Evolutionary conservation across 176 grass and related monocot genomes (phyloP).

Genomic region (Pontederia paniculata): DNA sequence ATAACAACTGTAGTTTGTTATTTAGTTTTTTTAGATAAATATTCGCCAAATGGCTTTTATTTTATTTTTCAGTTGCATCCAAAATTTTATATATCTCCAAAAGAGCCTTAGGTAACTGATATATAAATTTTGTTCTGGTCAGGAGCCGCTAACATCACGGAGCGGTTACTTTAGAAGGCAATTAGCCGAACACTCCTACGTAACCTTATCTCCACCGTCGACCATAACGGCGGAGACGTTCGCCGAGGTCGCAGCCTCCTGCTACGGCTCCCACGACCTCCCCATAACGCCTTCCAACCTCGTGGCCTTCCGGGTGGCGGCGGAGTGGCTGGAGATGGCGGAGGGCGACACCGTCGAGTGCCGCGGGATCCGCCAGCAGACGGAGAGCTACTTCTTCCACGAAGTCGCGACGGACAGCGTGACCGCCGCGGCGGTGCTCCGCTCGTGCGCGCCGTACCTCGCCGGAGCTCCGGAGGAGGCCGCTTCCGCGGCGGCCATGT

Average conservation of each 20-base stretch:
- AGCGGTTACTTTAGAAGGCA: constrained; percentile 56
- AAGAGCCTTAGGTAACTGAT: too few relatives aligned
- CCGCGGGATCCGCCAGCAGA: constrained; percentile 19
- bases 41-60: too few relatives aligned
- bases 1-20: too few relatives aligned
- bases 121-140: not conserved
- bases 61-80: too few relatives aligned
- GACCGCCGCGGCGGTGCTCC: constrained; percentile 30
- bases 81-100: too few relatives aligned
- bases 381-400: constrained; percentile 72
- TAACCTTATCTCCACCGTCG: constrained; percentile 32
- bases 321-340: constrained; percentile 62
- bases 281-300: constrained; percentile 37
- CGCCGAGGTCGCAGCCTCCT: constrained; percentile 30
- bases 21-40: too few relatives aligned
- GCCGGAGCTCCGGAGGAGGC: constrained; percentile 25
- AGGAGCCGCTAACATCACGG: constrained; percentile 50
- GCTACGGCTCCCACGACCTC: constrained; percentile 36
- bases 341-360: constrained; percentile 14
- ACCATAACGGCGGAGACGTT: constrained; percentile 38
- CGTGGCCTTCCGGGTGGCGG: constrained; percentile 28
- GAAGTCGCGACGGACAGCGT: constrained; percentile 49
- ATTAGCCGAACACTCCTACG: constrained; percentile 40
- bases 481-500: constrained; percentile 22
- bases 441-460: constrained; percentile 39